phyloP scores from a whole-genome alignment of 176 grass and related monocot species.

The Aegilops bicornis region DNA sequence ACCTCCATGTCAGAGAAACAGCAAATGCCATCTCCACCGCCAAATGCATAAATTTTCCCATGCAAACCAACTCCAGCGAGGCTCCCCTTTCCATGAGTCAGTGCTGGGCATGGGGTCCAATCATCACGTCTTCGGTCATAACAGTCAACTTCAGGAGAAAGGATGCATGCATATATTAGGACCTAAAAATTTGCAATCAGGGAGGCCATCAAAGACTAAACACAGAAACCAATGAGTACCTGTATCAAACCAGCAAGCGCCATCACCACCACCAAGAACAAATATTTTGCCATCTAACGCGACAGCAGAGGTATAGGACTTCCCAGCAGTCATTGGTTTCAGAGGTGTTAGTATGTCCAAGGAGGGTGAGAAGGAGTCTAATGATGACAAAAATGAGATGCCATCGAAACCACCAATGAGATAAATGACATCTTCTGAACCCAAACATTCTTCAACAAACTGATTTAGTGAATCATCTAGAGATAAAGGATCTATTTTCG shows the following conservation, averaged over 20 bases:
- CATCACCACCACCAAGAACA: conserved; percentile 74
- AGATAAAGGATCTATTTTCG: conserved; percentile 54
- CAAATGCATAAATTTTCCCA: conserved; percentile 67
- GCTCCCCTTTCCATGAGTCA: conserved; percentile 58
- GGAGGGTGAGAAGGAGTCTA: conserved; percentile 75
- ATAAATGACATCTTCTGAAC: conserved; percentile 79
- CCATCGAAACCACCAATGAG: conserved; percentile 72
- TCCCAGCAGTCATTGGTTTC: conserved; percentile 49
- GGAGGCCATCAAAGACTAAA: not conserved
- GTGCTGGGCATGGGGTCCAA: conserved; percentile 53
- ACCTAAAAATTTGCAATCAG: not conserved
- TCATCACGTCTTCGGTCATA: conserved; percentile 66
- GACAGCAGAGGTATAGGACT: conserved; percentile 62
- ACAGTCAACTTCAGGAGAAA: conserved; percentile 62
- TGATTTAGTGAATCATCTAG: conserved; percentile 59
- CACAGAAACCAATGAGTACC: conserved; percentile 41
- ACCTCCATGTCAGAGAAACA: conserved; percentile 70
- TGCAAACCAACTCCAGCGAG: conserved; percentile 53
- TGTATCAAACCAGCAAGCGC: conserved; percentile 66
- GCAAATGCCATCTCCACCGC: conserved; percentile 59
- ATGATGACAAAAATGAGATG: conserved; percentile 46
- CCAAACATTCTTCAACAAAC: conserved; percentile 70
- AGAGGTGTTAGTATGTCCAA: conserved; percentile 73
- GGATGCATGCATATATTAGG: conserved; percentile 16
- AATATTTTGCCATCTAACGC: conserved; percentile 70